Evolutionary conservation across 306 rosid genomes (phyloP).

Genomic region (Trifolium repens): DNA sequence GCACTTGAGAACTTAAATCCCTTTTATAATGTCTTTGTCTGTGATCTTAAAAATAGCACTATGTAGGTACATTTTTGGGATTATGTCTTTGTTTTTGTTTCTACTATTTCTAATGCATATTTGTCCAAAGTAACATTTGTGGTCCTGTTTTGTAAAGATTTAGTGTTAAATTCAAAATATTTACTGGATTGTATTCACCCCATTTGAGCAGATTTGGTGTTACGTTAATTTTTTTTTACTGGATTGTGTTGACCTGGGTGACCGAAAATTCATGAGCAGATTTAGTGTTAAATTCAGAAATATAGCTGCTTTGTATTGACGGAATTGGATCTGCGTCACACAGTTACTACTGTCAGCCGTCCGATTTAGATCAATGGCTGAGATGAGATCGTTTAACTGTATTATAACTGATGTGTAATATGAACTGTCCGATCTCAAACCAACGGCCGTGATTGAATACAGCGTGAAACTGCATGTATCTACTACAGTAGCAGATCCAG

Average conservation of each 20-base stretch:
- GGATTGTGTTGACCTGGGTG: not conserved
- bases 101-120: constrained; percentile 14
- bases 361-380: too few species aligned
- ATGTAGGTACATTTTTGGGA: constrained; percentile 28
- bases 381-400: too few species aligned
- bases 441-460: too few species aligned
- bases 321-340: too few species aligned
- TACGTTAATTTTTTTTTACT: too few species aligned
- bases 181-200: constrained; percentile 3
- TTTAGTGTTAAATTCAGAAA: not conserved
- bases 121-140: constrained; percentile 25
- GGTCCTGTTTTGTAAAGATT: constrained; percentile 36
- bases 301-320: not conserved
- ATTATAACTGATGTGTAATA: too few species aligned
- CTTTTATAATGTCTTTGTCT: constrained; percentile 41
- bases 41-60: constrained; percentile 26
- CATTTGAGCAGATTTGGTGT: too few species aligned
- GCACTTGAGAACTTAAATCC: constrained; percentile 31
- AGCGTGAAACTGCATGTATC: too few species aligned
- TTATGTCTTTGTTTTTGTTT: constrained; percentile 34
- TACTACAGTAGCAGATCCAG: too few species aligned
- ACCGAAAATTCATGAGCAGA: not conserved
- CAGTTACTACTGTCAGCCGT: too few species aligned
- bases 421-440: too few species aligned
- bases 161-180: constrained; percentile 4